These are phyloP conservation scores for Podaxis carcinomalis DNA, from an alignment of 768 basidiomycete species.

Conservation along the genomic window DNA sequence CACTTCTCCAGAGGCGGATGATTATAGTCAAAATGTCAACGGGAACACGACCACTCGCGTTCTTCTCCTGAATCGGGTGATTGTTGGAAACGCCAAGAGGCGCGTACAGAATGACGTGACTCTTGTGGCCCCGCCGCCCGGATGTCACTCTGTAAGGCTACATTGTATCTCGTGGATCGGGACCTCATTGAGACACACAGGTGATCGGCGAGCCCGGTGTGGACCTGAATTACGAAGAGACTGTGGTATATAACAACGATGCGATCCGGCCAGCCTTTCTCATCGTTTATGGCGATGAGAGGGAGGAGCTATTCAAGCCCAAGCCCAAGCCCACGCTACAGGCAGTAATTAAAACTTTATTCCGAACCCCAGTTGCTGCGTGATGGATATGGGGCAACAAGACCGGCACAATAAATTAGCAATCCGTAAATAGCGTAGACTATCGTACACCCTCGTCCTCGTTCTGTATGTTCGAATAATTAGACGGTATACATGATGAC, in stretches of 20 bases:
- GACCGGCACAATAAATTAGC: conserved; percentile 12
- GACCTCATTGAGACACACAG: conserved; percentile 24
- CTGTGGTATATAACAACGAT: conserved; percentile 62
- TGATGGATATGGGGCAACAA: conserved; percentile 20
- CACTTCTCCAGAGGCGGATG: conserved; percentile 52
- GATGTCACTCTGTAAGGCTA: conserved; percentile 52
- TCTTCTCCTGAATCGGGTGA: conserved; percentile 55
- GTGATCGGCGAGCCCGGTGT: conserved; percentile 59
- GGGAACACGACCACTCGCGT: conserved; percentile 41
- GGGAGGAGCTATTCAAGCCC: conserved; percentile 11
- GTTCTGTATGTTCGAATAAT: conserved; percentile 1
- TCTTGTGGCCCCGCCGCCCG: conserved; percentile 47
- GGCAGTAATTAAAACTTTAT: conserved; percentile 33
- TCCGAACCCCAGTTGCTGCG: conserved; percentile 43
- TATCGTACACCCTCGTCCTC: conserved; percentile 3
- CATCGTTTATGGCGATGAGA: conserved; percentile 48
- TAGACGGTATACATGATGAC: conserved; percentile 53
- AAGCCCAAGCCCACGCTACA: conserved; percentile 26
- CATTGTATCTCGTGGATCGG: not conserved
- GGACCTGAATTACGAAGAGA: conserved; percentile 67
- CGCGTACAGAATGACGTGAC: conserved; percentile 44
- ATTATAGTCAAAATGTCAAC: conserved; percentile 46
- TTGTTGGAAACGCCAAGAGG: conserved; percentile 55
- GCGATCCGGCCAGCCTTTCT: conserved; percentile 65
- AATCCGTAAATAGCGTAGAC: conserved; percentile 8